Percentiles rank a stretch among this genome's conserved stretches.
These are phyloP conservation scores for Lentinus brumalis DNA, from an alignment of 768 basidiomycete species.

Conservation along the genomic window DNA sequence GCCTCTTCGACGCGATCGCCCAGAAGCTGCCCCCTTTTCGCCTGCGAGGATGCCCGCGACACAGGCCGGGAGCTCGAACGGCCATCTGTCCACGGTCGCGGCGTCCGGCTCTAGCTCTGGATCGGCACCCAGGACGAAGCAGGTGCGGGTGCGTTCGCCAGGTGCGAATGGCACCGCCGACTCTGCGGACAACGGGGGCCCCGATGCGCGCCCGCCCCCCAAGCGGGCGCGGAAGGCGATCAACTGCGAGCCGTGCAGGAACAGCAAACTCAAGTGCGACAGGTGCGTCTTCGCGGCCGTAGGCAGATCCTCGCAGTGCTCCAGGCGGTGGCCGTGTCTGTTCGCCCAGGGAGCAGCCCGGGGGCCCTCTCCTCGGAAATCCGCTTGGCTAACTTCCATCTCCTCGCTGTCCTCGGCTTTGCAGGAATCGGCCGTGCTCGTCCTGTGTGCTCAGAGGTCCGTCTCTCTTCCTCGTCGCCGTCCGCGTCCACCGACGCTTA, in stretches of 20 bases:
- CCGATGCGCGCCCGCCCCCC: constrained; percentile 51
- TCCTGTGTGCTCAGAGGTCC: constrained; percentile 81
- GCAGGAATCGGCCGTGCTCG: constrained; percentile 84
- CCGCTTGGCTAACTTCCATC: constrained; percentile 18
- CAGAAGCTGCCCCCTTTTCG: background rate
- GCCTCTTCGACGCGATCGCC: background rate
- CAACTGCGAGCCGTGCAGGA: constrained; percentile 87
- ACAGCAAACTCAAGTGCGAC: constrained; percentile 88
- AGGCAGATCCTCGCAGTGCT: background rate
- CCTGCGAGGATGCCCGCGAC: constrained; percentile 13
- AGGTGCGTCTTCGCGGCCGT: constrained; percentile 47
- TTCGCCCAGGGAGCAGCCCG: background rate
- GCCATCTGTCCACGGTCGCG: constrained; percentile 12
- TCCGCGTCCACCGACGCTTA: constrained; percentile 5
- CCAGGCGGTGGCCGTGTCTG: background rate
- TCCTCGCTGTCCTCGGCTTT: constrained; percentile 19
- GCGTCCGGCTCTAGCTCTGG: constrained; percentile 8
- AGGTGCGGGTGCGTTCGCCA: constrained; percentile 16
- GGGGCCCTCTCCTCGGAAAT: constrained; percentile 10
- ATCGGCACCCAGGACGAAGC: constrained; percentile 16
- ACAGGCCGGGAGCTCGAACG: constrained; percentile 13
- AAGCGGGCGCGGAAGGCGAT: constrained; percentile 87
- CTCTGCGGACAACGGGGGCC: constrained; percentile 5
- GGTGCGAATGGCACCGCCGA: constrained; percentile 8
- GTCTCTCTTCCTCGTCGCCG: constrained; percentile 25